Percentiles rank a stretch among this genome's conserved stretches.
These are phyloP conservation scores for Heritiera fomes DNA, from an alignment of 345 rosid genomes.

Conservation along the genomic window DNA sequence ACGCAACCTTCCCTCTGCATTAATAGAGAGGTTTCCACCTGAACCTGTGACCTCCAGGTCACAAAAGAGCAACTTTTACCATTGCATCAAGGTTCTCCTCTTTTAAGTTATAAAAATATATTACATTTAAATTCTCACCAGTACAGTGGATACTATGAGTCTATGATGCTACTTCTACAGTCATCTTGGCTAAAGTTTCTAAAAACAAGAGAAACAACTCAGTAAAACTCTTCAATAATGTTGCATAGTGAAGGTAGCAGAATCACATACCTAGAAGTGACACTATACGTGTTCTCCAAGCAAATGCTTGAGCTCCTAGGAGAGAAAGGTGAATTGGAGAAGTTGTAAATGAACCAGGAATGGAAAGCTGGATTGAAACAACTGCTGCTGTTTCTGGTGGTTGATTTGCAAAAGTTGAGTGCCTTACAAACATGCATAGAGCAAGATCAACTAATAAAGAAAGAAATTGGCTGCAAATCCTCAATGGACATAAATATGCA, in stretches of 20 bases:
- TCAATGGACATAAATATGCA: background rate
- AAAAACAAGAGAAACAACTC: background rate
- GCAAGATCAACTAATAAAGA: conserved; percentile 3
- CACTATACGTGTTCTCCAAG: conserved; percentile 84
- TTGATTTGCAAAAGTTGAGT: conserved; percentile 41
- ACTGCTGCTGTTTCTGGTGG: conserved; percentile 45
- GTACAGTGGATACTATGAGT: background rate
- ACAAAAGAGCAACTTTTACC: no score
- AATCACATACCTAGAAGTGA: conserved; percentile 67
- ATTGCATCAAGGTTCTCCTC: no score
- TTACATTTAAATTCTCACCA: conserved; percentile 2
- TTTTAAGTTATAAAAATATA: background rate
- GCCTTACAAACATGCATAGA: conserved; percentile 44
- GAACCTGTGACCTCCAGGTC: no score
- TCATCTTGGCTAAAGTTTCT: background rate
- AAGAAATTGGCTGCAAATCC: background rate
- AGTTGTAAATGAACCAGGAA: conserved; percentile 55
- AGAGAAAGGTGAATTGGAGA: conserved; percentile 58
- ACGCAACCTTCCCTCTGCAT: no score
- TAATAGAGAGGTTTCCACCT: no score
- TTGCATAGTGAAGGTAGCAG: conserved; percentile 11
- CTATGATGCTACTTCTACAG: conserved; percentile 4
- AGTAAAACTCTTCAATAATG: background rate
- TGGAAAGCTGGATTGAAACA: conserved; percentile 71
- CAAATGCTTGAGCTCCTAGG: conserved; percentile 56